Conservation (phyloP, 179 eudicot species). For the Carnegiea gigantea region DNA sequence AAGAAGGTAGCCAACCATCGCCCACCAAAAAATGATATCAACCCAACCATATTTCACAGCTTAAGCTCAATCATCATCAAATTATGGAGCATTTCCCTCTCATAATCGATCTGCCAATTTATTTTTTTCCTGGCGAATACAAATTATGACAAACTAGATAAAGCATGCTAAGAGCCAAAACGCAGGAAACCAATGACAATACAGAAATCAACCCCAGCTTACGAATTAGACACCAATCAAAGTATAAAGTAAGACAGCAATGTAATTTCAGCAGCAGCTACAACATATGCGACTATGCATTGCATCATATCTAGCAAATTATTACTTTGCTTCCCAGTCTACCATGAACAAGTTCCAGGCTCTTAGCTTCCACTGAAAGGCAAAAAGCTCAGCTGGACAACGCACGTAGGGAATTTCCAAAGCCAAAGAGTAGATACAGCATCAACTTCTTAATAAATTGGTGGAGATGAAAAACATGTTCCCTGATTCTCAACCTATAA, state of each 20-base stretch:
- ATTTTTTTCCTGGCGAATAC: not conserved
- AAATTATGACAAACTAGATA: not conserved
- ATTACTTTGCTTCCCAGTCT: not conserved
- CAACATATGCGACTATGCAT: not conserved
- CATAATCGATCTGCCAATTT: not conserved
- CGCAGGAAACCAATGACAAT: not conserved
- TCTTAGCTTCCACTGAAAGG: not conserved
- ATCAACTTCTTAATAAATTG: not conserved
- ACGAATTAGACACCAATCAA: not conserved
- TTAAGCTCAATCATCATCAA: conserved; percentile 1
- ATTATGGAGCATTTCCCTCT: conserved; percentile 1
- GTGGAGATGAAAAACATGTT: not conserved
- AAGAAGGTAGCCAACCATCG: not conserved
- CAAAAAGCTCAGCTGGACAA: not conserved
- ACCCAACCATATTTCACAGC: not conserved
- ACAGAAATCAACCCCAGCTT: not conserved
- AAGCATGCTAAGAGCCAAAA: not conserved
- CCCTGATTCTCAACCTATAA: not conserved
- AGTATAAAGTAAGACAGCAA: too few species aligned
- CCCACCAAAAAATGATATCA: not conserved
- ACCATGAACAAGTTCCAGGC: not conserved
- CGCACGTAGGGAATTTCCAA: not conserved
- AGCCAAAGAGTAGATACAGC: not conserved
- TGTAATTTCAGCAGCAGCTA: not conserved
- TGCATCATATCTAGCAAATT: not conserved